Evolutionary conservation across 176 grass and related monocot species (phyloP), one percentile per base, ranked within the genome.

Genomic region (Olyra latifolia): DNA sequence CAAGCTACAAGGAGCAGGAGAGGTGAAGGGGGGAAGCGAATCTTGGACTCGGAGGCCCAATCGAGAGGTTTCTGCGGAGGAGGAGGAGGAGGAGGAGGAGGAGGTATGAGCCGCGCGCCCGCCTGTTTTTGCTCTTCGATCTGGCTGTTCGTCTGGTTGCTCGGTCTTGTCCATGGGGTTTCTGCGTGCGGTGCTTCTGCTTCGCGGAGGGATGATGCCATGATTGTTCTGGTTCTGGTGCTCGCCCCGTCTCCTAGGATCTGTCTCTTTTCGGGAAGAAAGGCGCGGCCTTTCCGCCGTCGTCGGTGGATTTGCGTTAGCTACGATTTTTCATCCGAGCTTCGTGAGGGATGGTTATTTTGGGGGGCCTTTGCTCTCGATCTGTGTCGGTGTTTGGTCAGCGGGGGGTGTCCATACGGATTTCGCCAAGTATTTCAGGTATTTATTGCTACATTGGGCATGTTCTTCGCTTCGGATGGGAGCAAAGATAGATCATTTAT

Each of bases 71-170:
- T 50, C 35, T 39, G 4, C 39, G 22, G 7, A 2, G 41, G n/a
- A 3, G 19, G 55, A 38, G 45, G 66, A 46, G 74, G 63, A 17
- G 27, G 30, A 69, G 65, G 59, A 58, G 32, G 15, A 55, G 72
- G 71, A 78, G 87, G 87, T 80, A 76, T 48, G 82, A 2, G 44
- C 41, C 85, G 8, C 4, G 38, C 32, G 44, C 16, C 32, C 9
- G 1, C 11, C 32, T 84, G 20, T 22, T 64, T 47, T 9, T 68
- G 43, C 39, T 73, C n/a, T 25, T 38, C 25, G 77, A 71, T 81
- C 71, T 83, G 62, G 71, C 11, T 35, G 29, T 12, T 68, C 55
- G 65, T 54, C 22, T 0, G 3, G 15, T n/a, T 30, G 11, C 14
- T 72, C 11, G 27, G 0, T 39, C 10, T 68, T 15, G n/a, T 46